Conservation (phyloP, 768 basidiomycete genomes). For the Psilocybe azurescens region DNA sequence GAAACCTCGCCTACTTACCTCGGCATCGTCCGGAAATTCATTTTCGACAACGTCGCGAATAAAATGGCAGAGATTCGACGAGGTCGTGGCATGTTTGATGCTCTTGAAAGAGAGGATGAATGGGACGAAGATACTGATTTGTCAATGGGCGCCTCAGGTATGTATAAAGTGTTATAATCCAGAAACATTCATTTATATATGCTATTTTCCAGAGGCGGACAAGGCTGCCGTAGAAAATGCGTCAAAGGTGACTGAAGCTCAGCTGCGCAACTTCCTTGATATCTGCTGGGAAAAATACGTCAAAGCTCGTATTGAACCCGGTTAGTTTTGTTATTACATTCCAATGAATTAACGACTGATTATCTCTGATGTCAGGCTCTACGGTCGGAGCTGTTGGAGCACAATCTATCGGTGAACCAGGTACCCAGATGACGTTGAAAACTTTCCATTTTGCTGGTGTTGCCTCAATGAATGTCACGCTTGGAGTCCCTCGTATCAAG, state of each 20-base stretch:
- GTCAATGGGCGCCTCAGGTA: constrained; percentile 76
- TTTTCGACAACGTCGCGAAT: constrained; percentile 67
- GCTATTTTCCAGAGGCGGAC: constrained; percentile 54
- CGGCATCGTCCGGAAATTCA: constrained; percentile 70
- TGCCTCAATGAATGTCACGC: constrained; percentile 99
- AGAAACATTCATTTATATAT: neutral
- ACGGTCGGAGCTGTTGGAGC: constrained; percentile 99
- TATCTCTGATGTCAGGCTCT: constrained; percentile 60
- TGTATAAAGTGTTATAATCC: constrained; percentile 24
- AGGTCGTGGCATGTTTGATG: constrained; percentile 83
- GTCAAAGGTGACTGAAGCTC: constrained; percentile 84
- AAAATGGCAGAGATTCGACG: constrained; percentile 71
- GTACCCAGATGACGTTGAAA: constrained; percentile 99
- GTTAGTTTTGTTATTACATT: constrained; percentile 38
- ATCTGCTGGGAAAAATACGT: constrained; percentile 92
- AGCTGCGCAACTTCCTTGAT: constrained; percentile 81
- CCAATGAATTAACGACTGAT: neutral
- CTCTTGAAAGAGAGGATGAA: constrained; percentile 71
- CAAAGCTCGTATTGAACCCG: constrained; percentile 96
- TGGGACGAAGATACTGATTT: constrained; percentile 83
- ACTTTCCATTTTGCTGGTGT: constrained; percentile 99
- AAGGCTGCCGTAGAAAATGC: constrained; percentile 86
- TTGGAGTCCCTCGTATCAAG: constrained; percentile 99
- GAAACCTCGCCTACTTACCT: constrained; percentile 79
- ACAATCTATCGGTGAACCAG: constrained; percentile 98